Evolutionary conservation across 1,284 basidiomycete genomes (phyloP), one percentile per base, ranked within the genome.

Genomic region (Macrocybe sp.): DNA sequence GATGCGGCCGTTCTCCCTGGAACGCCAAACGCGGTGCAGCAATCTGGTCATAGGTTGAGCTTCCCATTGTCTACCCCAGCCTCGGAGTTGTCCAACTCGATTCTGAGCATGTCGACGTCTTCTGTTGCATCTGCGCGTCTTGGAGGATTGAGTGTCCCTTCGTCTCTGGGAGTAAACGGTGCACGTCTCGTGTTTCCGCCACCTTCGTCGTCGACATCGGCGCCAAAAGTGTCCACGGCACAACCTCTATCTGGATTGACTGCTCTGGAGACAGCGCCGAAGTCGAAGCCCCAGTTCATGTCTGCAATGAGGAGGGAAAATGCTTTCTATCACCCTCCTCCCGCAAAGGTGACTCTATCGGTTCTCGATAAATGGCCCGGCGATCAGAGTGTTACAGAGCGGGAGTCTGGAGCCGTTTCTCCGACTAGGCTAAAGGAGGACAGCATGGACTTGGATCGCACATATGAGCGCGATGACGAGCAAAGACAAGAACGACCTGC

Each of bases 281-380:
- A 6, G 14, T 16, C 11, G 41, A 57, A 49, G 45, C 59, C 51
- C 44, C 51, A 41, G n/a, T 81, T 79, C n/a, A 61, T 74, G 8
- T 76, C 81, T 16, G 79, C 81, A 1, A 73, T 72, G 46, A 65
- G 66, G 37, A 68, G 69, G 2, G 70, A 67, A 32, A 85, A 84
- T 54, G 82, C 82, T 4, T 85, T 85, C 58, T 84, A 78, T 58
- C 68, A 80, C 0, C 72, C 78, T 3, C 48, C 63, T 6, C 45
- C 58, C 1, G 60, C 60, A 22, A 22, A 22, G 22, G 22, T 22
- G 40, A 56, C 56, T 9, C 33, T 5, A 45, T 38, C 33, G 16
- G 64, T 62, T 49, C 64, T 56, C 29, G 57, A 52, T 29, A 64
- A 58, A 46, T 58, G 56, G 12, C 38, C 53, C 7, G 66, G 69